phyloP scores from a whole-genome alignment of 305 asterid genomes.

The Plantago coronopus region DNA sequence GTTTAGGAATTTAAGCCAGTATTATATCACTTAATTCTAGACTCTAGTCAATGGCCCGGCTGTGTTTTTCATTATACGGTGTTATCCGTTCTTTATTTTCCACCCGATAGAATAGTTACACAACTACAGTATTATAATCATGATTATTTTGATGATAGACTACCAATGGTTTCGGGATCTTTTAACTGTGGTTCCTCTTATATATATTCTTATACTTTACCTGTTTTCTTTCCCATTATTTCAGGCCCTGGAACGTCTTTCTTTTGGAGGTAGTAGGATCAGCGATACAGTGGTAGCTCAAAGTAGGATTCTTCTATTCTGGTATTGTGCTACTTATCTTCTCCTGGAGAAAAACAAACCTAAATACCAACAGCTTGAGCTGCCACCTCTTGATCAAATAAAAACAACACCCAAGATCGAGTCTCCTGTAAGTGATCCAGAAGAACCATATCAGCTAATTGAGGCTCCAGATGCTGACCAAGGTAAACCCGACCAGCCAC shows the following conservation, averaged over 20 bases:
- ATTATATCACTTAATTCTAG: too few relatives aligned
- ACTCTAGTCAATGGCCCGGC: too few relatives aligned
- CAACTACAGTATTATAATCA: too few relatives aligned
- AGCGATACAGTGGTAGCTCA: slow-evolving; percentile 73
- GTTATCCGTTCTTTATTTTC: background rate
- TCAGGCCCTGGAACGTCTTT: slow-evolving; percentile 80
- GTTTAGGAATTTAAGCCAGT: too few relatives aligned
- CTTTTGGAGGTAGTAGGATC: slow-evolving; percentile 78
- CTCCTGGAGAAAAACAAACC: slow-evolving; percentile 92
- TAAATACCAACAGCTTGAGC: slow-evolving; percentile 76
- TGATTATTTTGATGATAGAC: background rate
- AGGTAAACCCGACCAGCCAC: slow-evolving; percentile 74
- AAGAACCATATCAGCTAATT: slow-evolving; percentile 34
- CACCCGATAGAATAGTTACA: background rate
- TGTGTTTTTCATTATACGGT: background rate
- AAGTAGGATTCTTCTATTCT: slow-evolving; percentile 73
- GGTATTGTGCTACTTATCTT: slow-evolving; percentile 89
- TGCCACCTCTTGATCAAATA: slow-evolving; percentile 41
- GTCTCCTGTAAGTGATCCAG: slow-evolving; percentile 48
- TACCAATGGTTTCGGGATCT: background rate
- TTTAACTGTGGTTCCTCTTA: background rate
- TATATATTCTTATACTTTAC: background rate
- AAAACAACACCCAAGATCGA: slow-evolving; percentile 37
- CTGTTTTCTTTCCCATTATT: slow-evolving; percentile 4
- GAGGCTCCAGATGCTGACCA: slow-evolving; percentile 43